Base-by-base conservation (phyloP, 1,284 basidiomycete species). In the Naganishia sp. region DNA sequence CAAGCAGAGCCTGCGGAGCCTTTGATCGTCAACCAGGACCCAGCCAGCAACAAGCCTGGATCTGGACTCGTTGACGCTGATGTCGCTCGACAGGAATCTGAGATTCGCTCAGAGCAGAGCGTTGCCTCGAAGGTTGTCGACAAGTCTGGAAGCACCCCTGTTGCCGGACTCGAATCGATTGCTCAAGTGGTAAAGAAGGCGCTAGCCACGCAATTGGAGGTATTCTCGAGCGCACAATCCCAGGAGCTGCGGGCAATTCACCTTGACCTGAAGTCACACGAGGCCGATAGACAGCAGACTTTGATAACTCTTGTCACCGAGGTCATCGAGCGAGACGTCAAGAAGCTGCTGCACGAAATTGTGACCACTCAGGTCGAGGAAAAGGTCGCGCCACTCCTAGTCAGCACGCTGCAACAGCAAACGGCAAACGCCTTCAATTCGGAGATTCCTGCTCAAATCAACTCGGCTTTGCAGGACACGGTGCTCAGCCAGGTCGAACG, bases 401-500 rank as follows among this genome's bases (percentile, higher is more conserved):
- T 33, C 50, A 46, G 48, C 5, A 50, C 65, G 13, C 23, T 67
- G 23, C 65, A 42, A 15, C 43, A 49, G 21, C 50, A 54, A 33
- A 54, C 64, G n/a, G 48, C 39, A 18, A 52, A 60, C 36, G 50
- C 61, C 31, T 64, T 54, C 39, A 55, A 28, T 49, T 48, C 48
- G 23, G 36, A 31, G 13, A 49, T 66, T 28, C 48, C 55, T 23
- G 55, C 46, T 16, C 55, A 52, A 46, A 49, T 66, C 42, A 57
- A 66, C 42, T 44, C 55, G 18, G 55, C 56, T 44, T 36, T 49
- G 42, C 53, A 56, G 23, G 60, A 67, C 46, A 64, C 63, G 23
- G 67, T 68, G 21, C 55, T 64, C 43, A 55, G 50, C 21, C 63
- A 68, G 25, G 60, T 68, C 43, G 67, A 68, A 28, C 55, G 57